Evolutionary conservation across 331 rosid species (phyloP).

Genomic region (Cydonia oblonga): DNA sequence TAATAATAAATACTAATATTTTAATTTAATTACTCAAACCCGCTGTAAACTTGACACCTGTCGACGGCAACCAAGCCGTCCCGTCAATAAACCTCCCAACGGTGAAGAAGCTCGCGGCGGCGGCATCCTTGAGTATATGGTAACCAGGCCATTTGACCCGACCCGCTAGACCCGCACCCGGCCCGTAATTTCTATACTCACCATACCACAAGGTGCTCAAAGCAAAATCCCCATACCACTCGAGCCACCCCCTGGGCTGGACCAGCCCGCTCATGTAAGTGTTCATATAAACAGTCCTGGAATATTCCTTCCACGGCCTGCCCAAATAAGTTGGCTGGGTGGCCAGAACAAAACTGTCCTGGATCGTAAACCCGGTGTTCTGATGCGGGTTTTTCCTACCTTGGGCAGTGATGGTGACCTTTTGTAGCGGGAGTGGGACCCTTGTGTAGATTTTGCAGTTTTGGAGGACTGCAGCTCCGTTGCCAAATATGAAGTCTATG

Average conservation of each 20-base stretch:
- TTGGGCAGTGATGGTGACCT: slow-evolving; percentile 81
- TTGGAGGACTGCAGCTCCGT: slow-evolving; percentile 78
- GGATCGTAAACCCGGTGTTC: slow-evolving; percentile 67
- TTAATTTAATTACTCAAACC: slow-evolving; percentile 36
- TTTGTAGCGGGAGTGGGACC: slow-evolving; percentile 65
- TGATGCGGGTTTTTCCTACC: slow-evolving; percentile 83
- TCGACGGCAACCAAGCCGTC: slow-evolving; percentile 59
- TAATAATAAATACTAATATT: background rate
- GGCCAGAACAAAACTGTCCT: slow-evolving; percentile 61
- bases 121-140: slow-evolving; percentile 45
- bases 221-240: slow-evolving; percentile 79
- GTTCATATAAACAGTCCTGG: slow-evolving; percentile 72
- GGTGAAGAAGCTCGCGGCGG: slow-evolving; percentile 46
- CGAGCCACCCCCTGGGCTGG: slow-evolving; percentile 90
- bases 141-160: slow-evolving; percentile 75
- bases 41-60: slow-evolving; percentile 59
- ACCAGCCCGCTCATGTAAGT: slow-evolving; percentile 75
- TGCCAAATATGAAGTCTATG: slow-evolving; percentile 90
- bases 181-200: slow-evolving; percentile 67
- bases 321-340: slow-evolving; percentile 84
- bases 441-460: slow-evolving; percentile 81
- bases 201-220: slow-evolving; percentile 79
- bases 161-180: slow-evolving; percentile 38
- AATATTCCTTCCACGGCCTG: slow-evolving; percentile 74
- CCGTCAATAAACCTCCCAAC: slow-evolving; percentile 58